These are phyloP conservation scores for Fomitopsis pinicola DNA, from an alignment of 1,284 basidiomycete species.

Conservation along the genomic window DNA sequence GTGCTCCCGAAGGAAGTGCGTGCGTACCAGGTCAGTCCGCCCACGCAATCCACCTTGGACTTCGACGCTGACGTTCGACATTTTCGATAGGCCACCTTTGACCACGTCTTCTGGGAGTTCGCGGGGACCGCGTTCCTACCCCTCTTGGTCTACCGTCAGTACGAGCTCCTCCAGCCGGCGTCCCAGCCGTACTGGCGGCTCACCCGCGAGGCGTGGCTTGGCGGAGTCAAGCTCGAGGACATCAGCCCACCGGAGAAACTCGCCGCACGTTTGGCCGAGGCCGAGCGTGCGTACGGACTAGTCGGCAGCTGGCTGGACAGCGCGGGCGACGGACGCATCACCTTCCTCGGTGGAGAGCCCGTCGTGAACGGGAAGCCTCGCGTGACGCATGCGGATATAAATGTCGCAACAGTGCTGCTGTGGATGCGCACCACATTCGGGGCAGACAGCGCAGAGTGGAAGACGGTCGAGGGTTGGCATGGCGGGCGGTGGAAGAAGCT, in stretches of 20 bases:
- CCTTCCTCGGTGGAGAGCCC: conserved; percentile 10
- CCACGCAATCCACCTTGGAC: too few relatives aligned
- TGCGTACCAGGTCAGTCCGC: conserved; percentile 20
- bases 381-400: conserved; percentile 13
- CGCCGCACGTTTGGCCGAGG: conserved; percentile 10
- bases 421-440: conserved; percentile 8
- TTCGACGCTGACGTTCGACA: too few relatives aligned
- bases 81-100: conserved; percentile 12
- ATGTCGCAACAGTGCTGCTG: conserved; percentile 10
- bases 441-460: conserved; percentile 4
- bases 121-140: not conserved
- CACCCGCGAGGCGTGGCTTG: conserved; percentile 15
- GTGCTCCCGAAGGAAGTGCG: conserved; percentile 15
- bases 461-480: conserved; percentile 4
- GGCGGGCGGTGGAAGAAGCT: conserved; percentile 6
- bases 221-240: conserved; percentile 15
- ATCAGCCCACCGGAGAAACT: conserved; percentile 10
- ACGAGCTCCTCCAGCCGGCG: not conserved
- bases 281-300: conserved; percentile 9
- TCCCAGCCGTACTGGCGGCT: conserved; percentile 19
- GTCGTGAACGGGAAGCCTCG: not conserved
- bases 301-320: conserved; percentile 13
- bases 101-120: conserved; percentile 9
- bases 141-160: conserved; percentile 6
- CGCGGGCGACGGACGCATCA: conserved; percentile 10